Evolutionary conservation across 2,329 filamentous ascomycete species (phyloP), one percentile per base, ranked within the genome.

Genomic region (Sporothrix curviconia): DNA sequence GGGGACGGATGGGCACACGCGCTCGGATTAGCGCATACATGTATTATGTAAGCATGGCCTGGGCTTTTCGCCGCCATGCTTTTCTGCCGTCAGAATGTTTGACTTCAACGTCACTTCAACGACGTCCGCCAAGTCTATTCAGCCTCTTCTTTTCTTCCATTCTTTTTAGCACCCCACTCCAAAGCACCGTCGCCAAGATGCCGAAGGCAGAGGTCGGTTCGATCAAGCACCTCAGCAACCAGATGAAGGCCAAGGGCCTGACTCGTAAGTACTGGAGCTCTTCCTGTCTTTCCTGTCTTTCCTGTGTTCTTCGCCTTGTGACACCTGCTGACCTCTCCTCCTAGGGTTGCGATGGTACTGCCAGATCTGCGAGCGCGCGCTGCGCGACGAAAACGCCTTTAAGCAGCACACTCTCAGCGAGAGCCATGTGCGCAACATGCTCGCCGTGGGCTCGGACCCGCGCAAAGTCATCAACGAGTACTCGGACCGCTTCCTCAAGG

Each of bases 341-440:
- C 11, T 87, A 94, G 67, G 92, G 7, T 78, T 99, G 55, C 83
- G 92, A 69, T 99, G 90, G 89, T 97, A 92, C 75, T 96, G 92
- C 62, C 84, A 88, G 69, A 83, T 87, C 6, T 96, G 92, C 75
- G 81, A 90, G 68, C 79, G 83, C 59, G 86, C 90, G 66, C 84
- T 82, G 69, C 63, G 61, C 60, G 91, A 96, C 69, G 89, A 92
- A 64, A 96, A 97, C 73, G 92, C 87, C 25, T 95, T 92, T 75
- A 92, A 92, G 72, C 89, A 89, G 76, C 92, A 97, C 73, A 87
- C 86, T 1, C 84, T 90, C 66, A 88, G 84, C 61, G 90, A 96
- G 72, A 85, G 83, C 49, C 92, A 96, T 68, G 89, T 95, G 40
- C 86, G 92, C n/a, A 85, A 92, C 64, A 95, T 97, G 80, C 78